Conservation (phyloP, 805 yeast genomes). For the Monosporozyma aquatica region DNA sequence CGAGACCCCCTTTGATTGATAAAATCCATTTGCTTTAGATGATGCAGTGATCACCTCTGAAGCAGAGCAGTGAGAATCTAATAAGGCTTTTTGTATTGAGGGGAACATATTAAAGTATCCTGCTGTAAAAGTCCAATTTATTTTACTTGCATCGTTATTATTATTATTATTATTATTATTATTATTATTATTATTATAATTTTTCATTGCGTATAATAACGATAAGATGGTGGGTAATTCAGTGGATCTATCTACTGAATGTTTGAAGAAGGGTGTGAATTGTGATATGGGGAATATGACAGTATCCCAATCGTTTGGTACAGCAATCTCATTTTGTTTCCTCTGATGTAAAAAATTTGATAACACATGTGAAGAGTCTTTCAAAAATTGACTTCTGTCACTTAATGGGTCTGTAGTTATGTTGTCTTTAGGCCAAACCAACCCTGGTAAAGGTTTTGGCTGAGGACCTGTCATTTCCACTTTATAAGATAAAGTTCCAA, state of each 20-base stretch:
- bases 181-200: not conserved
- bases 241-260: constrained; percentile 52
- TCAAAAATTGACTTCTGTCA: constrained; percentile 42
- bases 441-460: constrained; percentile 32
- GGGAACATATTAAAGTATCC: constrained; percentile 93
- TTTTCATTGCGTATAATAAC: constrained; percentile 45
- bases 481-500: constrained; percentile 63
- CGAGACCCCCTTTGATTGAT: constrained; percentile 72
- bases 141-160: constrained; percentile 30
- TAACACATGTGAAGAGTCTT: constrained; percentile 47
- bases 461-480: constrained; percentile 39
- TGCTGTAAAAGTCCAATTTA: constrained; percentile 84
- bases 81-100: constrained; percentile 49
- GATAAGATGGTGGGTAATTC: constrained; percentile 66
- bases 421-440: constrained; percentile 70
- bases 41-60: constrained; percentile 75
- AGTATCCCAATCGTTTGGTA: constrained; percentile 31
- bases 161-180: constrained; percentile 28
- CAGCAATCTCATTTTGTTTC: not conserved
- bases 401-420: constrained; percentile 55
- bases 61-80: constrained; percentile 42
- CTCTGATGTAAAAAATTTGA: constrained; percentile 43
- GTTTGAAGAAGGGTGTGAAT: constrained; percentile 67
- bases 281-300: constrained; percentile 86
- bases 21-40: constrained; percentile 90